Percentiles rank a stretch among this genome's conserved stretches.
phyloP scores from a whole-genome alignment of 257 asterid species.

The Striga asiatica region DNA sequence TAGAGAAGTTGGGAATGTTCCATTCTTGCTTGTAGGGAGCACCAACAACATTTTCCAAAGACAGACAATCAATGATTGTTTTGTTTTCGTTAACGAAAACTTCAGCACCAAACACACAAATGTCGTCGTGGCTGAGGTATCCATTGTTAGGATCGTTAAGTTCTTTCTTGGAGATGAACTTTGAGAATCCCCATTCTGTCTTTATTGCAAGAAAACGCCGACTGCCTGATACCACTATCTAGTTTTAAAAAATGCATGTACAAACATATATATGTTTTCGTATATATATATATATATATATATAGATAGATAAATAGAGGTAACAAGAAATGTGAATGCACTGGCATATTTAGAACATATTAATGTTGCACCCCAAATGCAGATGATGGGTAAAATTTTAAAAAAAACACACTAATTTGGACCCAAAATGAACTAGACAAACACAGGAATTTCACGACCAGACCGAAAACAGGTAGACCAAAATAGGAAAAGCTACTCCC shows the following conservation, averaged over 20 bases:
- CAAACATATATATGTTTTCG: too few relatives aligned
- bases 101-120: constrained; percentile 18
- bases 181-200: constrained; percentile 13
- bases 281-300: too few relatives aligned
- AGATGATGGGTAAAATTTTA: too few relatives aligned
- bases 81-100: not conserved
- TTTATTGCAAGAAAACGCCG: constrained; percentile 9
- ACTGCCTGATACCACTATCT: not conserved
- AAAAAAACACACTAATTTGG: too few relatives aligned
- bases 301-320: not conserved
- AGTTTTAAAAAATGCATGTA: too few relatives aligned
- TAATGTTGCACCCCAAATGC: too few relatives aligned
- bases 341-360: too few relatives aligned
- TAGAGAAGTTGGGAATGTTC: not conserved
- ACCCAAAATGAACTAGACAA: too few relatives aligned
- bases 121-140: constrained; percentile 10
- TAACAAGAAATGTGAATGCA: not conserved
- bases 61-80: not conserved
- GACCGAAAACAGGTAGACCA: too few relatives aligned
- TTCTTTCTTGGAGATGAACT: constrained; percentile 3
- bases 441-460: too few relatives aligned
- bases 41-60: not conserved
- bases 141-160: constrained; percentile 16
- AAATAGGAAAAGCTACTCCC: too few relatives aligned
- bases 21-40: not conserved